Percentiles rank a stretch among this genome's conserved stretches.
Evolutionary conservation across 2,329 filamentous ascomycete species (phyloP).

Genomic region (Neoascochyta sp.): DNA sequence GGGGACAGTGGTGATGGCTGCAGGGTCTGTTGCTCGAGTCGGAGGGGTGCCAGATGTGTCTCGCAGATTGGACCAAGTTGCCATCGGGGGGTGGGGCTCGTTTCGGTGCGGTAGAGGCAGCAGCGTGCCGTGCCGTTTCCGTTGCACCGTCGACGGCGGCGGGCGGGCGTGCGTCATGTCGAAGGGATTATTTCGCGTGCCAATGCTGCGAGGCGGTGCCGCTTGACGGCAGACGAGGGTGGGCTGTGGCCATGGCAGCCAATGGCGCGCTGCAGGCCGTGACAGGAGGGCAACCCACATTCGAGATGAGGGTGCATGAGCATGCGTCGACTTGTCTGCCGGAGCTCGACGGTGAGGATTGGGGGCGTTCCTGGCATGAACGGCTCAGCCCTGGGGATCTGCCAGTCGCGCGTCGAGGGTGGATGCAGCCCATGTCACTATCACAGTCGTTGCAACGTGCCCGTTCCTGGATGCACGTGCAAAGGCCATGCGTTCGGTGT

Average conservation of each 20-base stretch:
- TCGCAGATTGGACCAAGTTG: constrained; percentile 23
- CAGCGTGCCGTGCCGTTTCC: constrained; percentile 33
- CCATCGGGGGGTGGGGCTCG: constrained; percentile 17
- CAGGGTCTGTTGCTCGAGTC: constrained; percentile 26
- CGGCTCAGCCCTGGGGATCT: constrained; percentile 27
- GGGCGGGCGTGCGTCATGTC: constrained; percentile 20
- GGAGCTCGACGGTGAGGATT: no score
- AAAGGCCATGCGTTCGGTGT: constrained; percentile 28
- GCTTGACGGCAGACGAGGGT: constrained; percentile 9
- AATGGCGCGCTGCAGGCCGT: no score
- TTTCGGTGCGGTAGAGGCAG: constrained; percentile 22
- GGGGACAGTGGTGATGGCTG: constrained; percentile 19
- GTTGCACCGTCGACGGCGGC: constrained; percentile 21
- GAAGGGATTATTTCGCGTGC: constrained; percentile 17
- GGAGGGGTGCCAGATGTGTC: constrained; percentile 28
- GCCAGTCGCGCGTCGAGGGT: constrained; percentile 20
- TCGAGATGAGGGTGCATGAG: no score
- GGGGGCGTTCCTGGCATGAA: constrained; percentile 22
- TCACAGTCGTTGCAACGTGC: constrained; percentile 18
- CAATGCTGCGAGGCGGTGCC: constrained; percentile 14
- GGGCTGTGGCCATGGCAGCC: constrained; percentile 6
- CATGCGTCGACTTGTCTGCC: no score
- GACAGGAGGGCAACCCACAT: no score
- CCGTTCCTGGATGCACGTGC: constrained; percentile 22
- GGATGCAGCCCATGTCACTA: constrained; percentile 25